phyloP scores from a whole-genome alignment of 2,329 filamentous ascomycete genomes.

The Stemphylium vesicarium region DNA sequence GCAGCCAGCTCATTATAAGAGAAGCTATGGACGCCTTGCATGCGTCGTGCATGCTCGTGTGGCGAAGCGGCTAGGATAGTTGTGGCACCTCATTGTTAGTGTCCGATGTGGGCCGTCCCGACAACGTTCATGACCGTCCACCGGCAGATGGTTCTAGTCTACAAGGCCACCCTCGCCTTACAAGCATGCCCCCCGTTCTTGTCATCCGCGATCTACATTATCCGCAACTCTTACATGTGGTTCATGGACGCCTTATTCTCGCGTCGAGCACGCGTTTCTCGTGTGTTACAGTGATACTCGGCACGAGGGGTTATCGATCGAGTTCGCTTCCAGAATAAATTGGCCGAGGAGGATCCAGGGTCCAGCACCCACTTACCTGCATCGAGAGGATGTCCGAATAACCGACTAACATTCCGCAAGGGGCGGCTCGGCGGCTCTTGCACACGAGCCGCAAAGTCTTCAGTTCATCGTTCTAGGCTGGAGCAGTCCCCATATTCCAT shows the following conservation, averaged over 20 bases:
- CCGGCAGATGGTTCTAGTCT: too few species aligned
- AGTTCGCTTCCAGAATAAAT: neutral
- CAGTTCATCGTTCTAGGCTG: neutral
- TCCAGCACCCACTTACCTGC: neutral
- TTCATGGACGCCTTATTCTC: neutral
- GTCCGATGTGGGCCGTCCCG: constrained; percentile 6
- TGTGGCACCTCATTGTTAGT: constrained; percentile 1
- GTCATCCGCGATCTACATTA: too few species aligned
- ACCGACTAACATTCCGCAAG: neutral
- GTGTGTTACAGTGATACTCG: neutral
- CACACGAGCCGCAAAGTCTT: constrained; percentile 2
- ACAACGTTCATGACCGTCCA: neutral
- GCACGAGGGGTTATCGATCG: neutral
- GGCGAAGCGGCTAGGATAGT: neutral
- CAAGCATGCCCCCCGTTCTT: too few species aligned
- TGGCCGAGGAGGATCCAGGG: neutral
- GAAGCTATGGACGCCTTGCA: neutral
- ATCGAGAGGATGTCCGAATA: neutral
- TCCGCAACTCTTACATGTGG: too few species aligned
- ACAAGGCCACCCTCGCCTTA: too few species aligned
- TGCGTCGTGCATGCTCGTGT: neutral
- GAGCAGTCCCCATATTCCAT: neutral
- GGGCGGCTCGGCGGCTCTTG: constrained; percentile 4
- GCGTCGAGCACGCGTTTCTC: neutral
- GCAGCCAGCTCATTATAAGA: constrained; percentile 6